These are phyloP conservation scores for Abrus pulchellus DNA, from an alignment of 306 rosid genomes.

Conservation along the genomic window DNA sequence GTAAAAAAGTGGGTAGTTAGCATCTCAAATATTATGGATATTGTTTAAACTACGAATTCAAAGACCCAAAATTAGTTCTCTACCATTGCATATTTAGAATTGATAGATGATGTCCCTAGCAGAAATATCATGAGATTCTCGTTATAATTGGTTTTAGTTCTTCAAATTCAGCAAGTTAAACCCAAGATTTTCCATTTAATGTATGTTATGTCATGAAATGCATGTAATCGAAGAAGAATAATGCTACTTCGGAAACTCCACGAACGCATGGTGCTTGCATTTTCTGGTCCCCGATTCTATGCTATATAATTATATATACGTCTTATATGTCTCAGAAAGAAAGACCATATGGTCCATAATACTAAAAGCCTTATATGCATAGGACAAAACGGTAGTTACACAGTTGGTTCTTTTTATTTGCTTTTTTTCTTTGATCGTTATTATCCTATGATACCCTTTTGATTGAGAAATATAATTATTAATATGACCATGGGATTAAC, in stretches of 20 bases:
- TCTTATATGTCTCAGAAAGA: background rate
- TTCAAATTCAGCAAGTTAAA: background rate
- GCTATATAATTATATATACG: background rate
- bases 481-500: too few relatives aligned
- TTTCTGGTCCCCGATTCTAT: background rate
- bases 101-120: background rate
- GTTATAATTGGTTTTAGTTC: background rate
- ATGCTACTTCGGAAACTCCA: background rate
- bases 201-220: too few relatives aligned
- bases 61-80: background rate
- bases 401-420: too few relatives aligned
- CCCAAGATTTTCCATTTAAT: background rate
- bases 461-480: too few relatives aligned
- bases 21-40: background rate
- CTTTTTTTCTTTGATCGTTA: too few relatives aligned
- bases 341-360: background rate
- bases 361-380: background rate
- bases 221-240: background rate
- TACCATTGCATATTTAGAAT: background rate
- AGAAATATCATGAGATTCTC: too few relatives aligned
- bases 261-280: background rate
- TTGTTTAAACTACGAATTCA: background rate
- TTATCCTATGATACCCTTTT: too few relatives aligned
- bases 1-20: background rate
- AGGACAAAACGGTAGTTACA: too few relatives aligned